Percentiles rank a stretch among this genome's conserved stretches.
These are phyloP conservation scores for Rhizopus delemar DNA, from an alignment of 371 early-diverging fungal genomes.

Conservation along the genomic window DNA sequence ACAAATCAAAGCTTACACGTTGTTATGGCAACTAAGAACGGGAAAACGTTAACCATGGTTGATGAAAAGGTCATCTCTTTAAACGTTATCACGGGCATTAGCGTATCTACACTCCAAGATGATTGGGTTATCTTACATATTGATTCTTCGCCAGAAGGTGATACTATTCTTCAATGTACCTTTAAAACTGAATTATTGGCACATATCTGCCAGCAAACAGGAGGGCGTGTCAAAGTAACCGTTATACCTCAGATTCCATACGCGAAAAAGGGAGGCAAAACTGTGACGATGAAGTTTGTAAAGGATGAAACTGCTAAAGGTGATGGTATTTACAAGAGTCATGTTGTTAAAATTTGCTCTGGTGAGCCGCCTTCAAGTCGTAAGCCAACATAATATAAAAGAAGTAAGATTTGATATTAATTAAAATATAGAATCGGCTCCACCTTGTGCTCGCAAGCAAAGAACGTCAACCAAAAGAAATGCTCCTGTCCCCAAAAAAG, in stretches of 20 bases:
- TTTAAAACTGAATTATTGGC: slow-evolving; percentile 87
- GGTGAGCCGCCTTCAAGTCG: slow-evolving; percentile 72
- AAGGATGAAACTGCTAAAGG: slow-evolving; percentile 68
- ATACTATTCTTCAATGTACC: slow-evolving; percentile 33
- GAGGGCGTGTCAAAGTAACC: slow-evolving; percentile 52
- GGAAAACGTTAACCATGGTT: slow-evolving; percentile 53
- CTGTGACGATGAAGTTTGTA: slow-evolving; percentile 73
- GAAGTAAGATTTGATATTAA: neutral
- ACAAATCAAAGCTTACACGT: slow-evolving; percentile 61
- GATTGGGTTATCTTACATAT: slow-evolving; percentile 81
- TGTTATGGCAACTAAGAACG: slow-evolving; percentile 53
- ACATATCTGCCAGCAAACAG: slow-evolving; percentile 53
- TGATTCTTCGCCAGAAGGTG: slow-evolving; percentile 60
- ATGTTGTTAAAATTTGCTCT: slow-evolving; percentile 67
- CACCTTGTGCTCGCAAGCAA: slow-evolving; percentile 59
- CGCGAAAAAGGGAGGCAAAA: slow-evolving; percentile 76
- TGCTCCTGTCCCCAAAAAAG: slow-evolving; percentile 62
- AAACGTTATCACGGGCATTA: slow-evolving; percentile 52
- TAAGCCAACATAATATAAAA: slow-evolving; percentile 14
- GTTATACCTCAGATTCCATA: slow-evolving; percentile 64
- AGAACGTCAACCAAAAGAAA: slow-evolving; percentile 23
- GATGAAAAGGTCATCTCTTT: slow-evolving; percentile 54
- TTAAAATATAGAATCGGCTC: slow-evolving; percentile 50
- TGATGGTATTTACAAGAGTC: slow-evolving; percentile 74
- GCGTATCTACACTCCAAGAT: slow-evolving; percentile 70